phyloP scores from a whole-genome alignment of 495 filamentous ascomycete genomes.

The Penicillium herquei region DNA sequence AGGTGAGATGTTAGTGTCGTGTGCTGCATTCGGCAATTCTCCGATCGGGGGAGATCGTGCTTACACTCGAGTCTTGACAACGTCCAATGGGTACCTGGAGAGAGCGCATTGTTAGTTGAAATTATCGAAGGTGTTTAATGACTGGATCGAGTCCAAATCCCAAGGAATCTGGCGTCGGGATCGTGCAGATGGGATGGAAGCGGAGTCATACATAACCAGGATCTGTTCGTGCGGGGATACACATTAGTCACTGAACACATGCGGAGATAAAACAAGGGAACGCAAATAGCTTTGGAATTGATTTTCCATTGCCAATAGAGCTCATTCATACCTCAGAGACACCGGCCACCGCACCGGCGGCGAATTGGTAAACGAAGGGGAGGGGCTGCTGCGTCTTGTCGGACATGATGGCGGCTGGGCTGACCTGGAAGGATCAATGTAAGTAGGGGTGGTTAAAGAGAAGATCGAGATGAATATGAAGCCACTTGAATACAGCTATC shows the following conservation, averaged over 20 bases:
- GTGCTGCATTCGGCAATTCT: conserved; percentile 7
- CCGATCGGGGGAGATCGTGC: conserved; percentile 27
- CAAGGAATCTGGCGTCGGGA: neutral
- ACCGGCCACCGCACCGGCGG: conserved; percentile 85
- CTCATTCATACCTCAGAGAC: conserved; percentile 74
- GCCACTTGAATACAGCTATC: neutral
- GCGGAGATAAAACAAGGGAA: neutral
- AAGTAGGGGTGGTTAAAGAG: neutral
- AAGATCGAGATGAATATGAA: neutral
- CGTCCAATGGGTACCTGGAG: conserved; percentile 94
- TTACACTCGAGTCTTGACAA: conserved; percentile 97
- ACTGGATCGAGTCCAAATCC: too few species aligned
- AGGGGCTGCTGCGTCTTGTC: conserved; percentile 60
- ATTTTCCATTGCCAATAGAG: neutral
- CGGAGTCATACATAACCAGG: conserved; percentile 68
- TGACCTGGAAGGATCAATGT: conserved; percentile 8
- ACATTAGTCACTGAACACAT: conserved; percentile 14
- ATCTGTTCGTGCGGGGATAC: conserved; percentile 58
- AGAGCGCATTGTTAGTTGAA: conserved; percentile 14
- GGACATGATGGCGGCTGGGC: conserved; percentile 50
- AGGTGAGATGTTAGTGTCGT: conserved; percentile 5
- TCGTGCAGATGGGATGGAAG: conserved; percentile 1
- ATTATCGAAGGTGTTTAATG: too few species aligned
- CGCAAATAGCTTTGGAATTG: neutral
- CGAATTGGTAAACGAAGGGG: conserved; percentile 83